Percentiles rank a stretch among this genome's conserved stretches.
Conservation (phyloP, 306 rosid species). For the Cercis canadensis region DNA sequence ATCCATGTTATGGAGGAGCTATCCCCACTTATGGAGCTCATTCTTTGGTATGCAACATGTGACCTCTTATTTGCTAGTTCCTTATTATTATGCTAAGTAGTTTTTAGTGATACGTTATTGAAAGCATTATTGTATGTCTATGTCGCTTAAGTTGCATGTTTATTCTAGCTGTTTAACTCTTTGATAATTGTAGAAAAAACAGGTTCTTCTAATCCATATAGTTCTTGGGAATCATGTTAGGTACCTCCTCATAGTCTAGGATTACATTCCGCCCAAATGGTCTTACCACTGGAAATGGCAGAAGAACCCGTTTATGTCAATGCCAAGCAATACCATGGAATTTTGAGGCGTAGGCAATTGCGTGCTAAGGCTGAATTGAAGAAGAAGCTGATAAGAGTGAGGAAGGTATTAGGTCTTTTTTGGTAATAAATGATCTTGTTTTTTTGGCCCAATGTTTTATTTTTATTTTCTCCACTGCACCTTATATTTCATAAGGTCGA, state of each 20-base stretch:
- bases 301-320: constrained; percentile 57
- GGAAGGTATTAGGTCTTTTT: constrained; percentile 35
- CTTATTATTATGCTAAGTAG: background rate
- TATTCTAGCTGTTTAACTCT: background rate
- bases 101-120: too few relatives aligned
- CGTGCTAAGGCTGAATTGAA: constrained; percentile 54
- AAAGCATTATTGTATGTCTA: background rate
- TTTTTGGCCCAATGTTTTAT: too few relatives aligned
- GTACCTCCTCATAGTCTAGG: constrained; percentile 28
- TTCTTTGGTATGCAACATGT: constrained; percentile 39
- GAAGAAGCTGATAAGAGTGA: constrained; percentile 36
- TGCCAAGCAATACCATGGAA: constrained; percentile 56
- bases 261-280: constrained; percentile 34
- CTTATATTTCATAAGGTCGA: background rate
- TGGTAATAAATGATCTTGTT: too few relatives aligned
- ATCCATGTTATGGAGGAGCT: constrained; percentile 39
- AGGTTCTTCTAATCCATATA: background rate
- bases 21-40: constrained; percentile 37
- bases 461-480: too few relatives aligned
- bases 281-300: constrained; percentile 38
- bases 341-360: constrained; percentile 48
- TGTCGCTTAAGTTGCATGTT: background rate
- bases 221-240: background rate
- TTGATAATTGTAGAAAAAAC: background rate
- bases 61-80: background rate